Evolutionary conservation across 2,329 filamentous ascomycete species (phyloP), one percentile per base, ranked within the genome.

Genomic region (Bretziella fagacearum): DNA sequence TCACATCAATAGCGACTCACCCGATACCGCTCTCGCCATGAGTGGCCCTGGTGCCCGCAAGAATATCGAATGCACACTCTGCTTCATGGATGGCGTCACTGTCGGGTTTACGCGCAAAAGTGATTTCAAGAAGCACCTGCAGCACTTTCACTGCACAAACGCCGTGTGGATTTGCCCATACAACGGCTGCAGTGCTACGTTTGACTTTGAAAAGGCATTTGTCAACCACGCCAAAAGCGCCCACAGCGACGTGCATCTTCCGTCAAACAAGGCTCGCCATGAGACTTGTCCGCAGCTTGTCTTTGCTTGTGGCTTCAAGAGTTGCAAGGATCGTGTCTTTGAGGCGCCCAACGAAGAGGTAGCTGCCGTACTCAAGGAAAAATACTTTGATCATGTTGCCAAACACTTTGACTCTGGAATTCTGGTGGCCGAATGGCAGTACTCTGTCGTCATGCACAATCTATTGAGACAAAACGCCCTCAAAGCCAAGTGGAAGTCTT

Each of bases 61-160:
- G 29, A 49, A 53, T 25, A 56, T 56, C 32, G 54, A 67, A 54
- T 67, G 65, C 53, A 65, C 64, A 23, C 64, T 67, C 57, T 67
- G 65, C 55, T 65, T 63, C 51, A 54, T 66, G 35, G 63, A 67
- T 55, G 63, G 62, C 55, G 66, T 65, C 52, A 60, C 60, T 13
- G 64, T 67, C 20, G 64, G 64, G 29, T 67, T 67, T 43, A 64
- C 64, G 29, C 61, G 65, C 49, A 67, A 67, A 56, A 66, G 63
- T 53, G 65, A 67, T 53, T 66, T 67, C 54, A 67, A 67, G 59
- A 67, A 67, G 57, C 65, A 67, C 52, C 56, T 67, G n/a, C 63
- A 66, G 57, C 65, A 65, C 55, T 67, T 67, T 52, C 65, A 67
- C 52, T 62, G 63, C 30, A 58, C 61, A 41, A 63, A 67, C 52